These are phyloP conservation scores for Beauveria pseudobassiana DNA, from an alignment of 2,329 filamentous ascomycete genomes.

Conservation along the genomic window DNA sequence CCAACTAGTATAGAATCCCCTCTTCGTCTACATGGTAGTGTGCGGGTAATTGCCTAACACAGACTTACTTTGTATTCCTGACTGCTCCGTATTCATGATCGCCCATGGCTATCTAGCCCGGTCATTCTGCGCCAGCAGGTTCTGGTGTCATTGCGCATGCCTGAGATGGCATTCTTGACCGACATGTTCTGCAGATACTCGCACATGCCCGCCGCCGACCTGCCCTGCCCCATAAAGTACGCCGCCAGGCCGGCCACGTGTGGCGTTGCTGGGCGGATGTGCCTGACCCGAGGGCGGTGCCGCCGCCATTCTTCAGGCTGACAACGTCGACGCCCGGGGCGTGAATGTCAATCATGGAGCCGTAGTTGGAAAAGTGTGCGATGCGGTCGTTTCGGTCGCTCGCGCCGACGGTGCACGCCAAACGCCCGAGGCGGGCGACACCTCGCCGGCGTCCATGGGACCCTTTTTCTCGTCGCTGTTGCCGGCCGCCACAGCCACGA, in stretches of 20 bases:
- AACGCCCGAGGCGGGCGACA: conserved; percentile 15
- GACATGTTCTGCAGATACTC: background rate
- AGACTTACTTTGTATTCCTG: background rate
- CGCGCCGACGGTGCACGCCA: conserved; percentile 18
- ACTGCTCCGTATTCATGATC: background rate
- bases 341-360: conserved; percentile 45
- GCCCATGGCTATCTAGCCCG: background rate
- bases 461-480: conserved; percentile 6
- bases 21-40: background rate
- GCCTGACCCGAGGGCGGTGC: conserved; percentile 28
- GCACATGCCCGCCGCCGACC: background rate
- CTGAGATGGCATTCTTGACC: background rate
- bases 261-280: conserved; percentile 39
- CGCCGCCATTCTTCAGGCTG: background rate
- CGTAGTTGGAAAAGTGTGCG: conserved; percentile 34
- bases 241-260: conserved; percentile 32
- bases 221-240: conserved; percentile 4
- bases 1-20: background rate
- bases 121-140: conserved; percentile 8
- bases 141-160: background rate
- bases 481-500: conserved; percentile 16
- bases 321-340: background rate
- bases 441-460: conserved; percentile 6
- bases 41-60: background rate
- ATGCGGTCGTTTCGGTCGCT: conserved; percentile 24